These are phyloP conservation scores for Oemleria cerasiformis DNA, from an alignment of 306 rosid genomes.

Conservation along the genomic window DNA sequence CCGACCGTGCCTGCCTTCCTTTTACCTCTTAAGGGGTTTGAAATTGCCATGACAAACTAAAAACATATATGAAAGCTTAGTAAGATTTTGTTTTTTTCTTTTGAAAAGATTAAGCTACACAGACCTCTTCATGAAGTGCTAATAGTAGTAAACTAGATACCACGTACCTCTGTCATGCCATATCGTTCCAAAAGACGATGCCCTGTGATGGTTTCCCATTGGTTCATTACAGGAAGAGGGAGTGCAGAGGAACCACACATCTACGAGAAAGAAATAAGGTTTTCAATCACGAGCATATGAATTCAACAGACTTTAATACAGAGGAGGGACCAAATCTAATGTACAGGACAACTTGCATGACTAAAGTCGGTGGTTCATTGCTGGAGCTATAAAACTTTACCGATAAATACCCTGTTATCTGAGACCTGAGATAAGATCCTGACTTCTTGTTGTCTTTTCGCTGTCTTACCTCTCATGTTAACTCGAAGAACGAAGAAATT, in stretches of 20 bases:
- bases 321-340: conserved; percentile 4
- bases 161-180: conserved; percentile 93
- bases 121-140: conserved; percentile 8
- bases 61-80: conserved; percentile 13
- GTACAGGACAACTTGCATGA: conserved; percentile 12
- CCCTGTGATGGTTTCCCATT: conserved; percentile 84
- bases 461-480: not conserved
- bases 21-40: conserved; percentile 84
- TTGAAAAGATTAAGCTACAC: conserved; percentile 9
- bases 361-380: conserved; percentile 2
- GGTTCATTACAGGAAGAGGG: conserved; percentile 84
- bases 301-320: conserved; percentile 11
- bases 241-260: conserved; percentile 99
- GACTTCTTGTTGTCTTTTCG: not conserved
- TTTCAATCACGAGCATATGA: conserved; percentile 5
- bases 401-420: not conserved
- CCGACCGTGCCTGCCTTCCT: conserved; percentile 93
- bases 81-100: not conserved
- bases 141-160: conserved; percentile 11
- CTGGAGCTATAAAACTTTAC: not conserved
- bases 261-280: conserved; percentile 28
- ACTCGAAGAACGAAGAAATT: not conserved
- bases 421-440: not conserved
- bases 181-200: conserved; percentile 91
- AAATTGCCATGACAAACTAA: conserved; percentile 94